phyloP scores from a whole-genome alignment of 2,329 filamentous ascomycete species.

The Aulographum hederae region DNA sequence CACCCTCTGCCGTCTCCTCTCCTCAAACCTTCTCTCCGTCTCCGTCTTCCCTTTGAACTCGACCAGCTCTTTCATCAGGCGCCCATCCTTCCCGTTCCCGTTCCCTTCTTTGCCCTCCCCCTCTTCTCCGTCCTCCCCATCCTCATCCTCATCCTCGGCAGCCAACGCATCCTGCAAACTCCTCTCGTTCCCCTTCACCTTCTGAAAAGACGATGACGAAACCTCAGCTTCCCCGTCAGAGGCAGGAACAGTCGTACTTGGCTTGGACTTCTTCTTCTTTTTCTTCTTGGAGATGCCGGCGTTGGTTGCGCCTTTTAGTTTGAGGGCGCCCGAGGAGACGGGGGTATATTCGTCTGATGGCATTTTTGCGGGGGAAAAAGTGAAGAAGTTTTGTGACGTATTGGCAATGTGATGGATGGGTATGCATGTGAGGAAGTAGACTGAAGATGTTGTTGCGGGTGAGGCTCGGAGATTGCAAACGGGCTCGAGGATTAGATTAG shows the following conservation, averaged over 20 bases:
- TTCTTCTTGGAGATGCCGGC: constrained; percentile 50
- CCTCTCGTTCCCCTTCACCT: background rate
- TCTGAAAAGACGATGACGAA: too few relatives aligned
- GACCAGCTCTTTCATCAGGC: constrained; percentile 3
- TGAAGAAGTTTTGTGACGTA: background rate
- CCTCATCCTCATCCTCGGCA: constrained; percentile 9
- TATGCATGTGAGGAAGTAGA: too few relatives aligned
- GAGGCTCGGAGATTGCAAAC: too few relatives aligned
- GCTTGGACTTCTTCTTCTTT: constrained; percentile 29
- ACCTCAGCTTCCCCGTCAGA: background rate
- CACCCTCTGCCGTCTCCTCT: constrained; percentile 64
- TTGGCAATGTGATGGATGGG: too few relatives aligned
- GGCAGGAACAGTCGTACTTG: constrained; percentile 8
- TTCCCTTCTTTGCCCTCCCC: constrained; percentile 8
- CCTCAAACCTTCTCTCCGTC: constrained; percentile 63
- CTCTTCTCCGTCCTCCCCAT: constrained; percentile 11
- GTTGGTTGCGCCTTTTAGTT: constrained; percentile 58
- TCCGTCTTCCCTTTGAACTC: constrained; percentile 49
- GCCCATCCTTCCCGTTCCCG: background rate
- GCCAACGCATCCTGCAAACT: constrained; percentile 2
- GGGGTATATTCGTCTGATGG: constrained; percentile 55
- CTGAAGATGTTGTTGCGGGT: too few relatives aligned
- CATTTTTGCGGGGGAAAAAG: background rate
- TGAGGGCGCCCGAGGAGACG: constrained; percentile 55
- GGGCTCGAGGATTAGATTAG: too few relatives aligned